Evolutionary conservation across 2,329 filamentous ascomycete genomes (phyloP).

Genomic region (Dryadomyces quercus-mongolicae): DNA sequence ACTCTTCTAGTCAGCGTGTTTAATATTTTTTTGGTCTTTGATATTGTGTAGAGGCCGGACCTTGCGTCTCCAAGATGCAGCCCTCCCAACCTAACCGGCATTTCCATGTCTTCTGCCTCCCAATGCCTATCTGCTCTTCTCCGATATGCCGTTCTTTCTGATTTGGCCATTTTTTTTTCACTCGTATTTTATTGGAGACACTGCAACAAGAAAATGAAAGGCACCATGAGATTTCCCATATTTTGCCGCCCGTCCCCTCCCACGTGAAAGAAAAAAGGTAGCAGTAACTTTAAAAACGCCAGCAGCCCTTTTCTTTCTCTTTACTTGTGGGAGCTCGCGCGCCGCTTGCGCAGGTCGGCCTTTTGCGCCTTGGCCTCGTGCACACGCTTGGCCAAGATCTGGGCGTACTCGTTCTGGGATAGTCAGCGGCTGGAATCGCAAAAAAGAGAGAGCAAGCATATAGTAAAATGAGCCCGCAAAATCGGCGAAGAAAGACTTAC

Average conservation of each 20-base stretch:
- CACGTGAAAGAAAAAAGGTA: background rate
- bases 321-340: conserved; percentile 91
- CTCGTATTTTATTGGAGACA: conserved; percentile 3
- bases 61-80: background rate
- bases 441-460: background rate
- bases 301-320: conserved; percentile 15
- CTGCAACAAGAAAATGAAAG: conserved; percentile 4
- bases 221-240: conserved; percentile 2
- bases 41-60: background rate
- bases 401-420: conserved; percentile 82
- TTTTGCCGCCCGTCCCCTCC: conserved; percentile 1
- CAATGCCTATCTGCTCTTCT: background rate
- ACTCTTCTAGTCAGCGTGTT: background rate
- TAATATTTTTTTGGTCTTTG: background rate
- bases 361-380: conserved; percentile 90
- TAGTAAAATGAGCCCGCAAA: background rate
- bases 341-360: conserved; percentile 89
- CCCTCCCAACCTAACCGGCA: background rate
- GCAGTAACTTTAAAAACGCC: conserved; percentile 4
- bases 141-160: background rate
- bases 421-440: conserved; percentile 21
- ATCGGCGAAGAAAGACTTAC: conserved; percentile 44
- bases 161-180: conserved; percentile 1
- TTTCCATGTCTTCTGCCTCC: background rate
- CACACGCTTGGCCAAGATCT: conserved; percentile 94